Percentiles rank a stretch among this genome's conserved stretches.
These are phyloP conservation scores for Phytopythium ostracodes DNA, from an alignment of 352 stramenopile species.

Conservation along the genomic window DNA sequence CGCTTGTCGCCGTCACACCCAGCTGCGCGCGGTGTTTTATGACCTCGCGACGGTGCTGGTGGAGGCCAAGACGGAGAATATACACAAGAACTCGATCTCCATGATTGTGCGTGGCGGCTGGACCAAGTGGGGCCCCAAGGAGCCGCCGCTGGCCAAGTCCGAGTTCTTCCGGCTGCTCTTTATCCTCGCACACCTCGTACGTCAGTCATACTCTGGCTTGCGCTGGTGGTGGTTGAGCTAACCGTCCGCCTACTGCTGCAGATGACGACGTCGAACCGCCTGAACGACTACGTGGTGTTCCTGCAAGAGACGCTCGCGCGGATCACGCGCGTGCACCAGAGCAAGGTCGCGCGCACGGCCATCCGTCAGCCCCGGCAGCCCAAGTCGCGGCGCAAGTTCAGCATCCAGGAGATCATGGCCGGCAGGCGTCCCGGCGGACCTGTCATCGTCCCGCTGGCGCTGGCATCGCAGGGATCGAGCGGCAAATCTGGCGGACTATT, in stretches of 20 bases:
- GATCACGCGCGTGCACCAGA: constrained; percentile 41
- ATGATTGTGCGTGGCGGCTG: constrained; percentile 67
- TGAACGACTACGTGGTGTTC: constrained; percentile 73
- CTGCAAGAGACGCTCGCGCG: constrained; percentile 67
- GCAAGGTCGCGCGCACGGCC: constrained; percentile 27
- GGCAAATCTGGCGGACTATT: background rate
- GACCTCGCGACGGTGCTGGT: constrained; percentile 71
- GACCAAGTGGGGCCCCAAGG: constrained; percentile 65
- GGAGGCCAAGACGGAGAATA: constrained; percentile 69
- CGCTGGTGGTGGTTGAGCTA: no score
- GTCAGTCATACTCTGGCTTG: no score
- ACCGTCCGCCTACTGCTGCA: constrained; percentile 14
- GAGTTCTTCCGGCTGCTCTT: constrained; percentile 73
- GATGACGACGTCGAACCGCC: constrained; percentile 65
- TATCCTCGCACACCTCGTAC: constrained; percentile 68
- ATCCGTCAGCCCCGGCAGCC: constrained; percentile 18
- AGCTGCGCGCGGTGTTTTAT: constrained; percentile 67
- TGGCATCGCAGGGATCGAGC: background rate
- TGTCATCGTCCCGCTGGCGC: background rate
- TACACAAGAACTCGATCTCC: constrained; percentile 75
- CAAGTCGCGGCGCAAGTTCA: constrained; percentile 21
- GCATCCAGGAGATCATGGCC: constrained; percentile 10
- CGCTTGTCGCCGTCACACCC: background rate
- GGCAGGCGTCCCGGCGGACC: background rate
- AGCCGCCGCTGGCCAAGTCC: constrained; percentile 40